A percentile compares a stretch with the other conserved stretches of the same genome.
These are phyloP conservation scores for Rhodofomes roseus DNA, from an alignment of 1,284 basidiomycete genomes.

Conservation along the genomic window DNA sequence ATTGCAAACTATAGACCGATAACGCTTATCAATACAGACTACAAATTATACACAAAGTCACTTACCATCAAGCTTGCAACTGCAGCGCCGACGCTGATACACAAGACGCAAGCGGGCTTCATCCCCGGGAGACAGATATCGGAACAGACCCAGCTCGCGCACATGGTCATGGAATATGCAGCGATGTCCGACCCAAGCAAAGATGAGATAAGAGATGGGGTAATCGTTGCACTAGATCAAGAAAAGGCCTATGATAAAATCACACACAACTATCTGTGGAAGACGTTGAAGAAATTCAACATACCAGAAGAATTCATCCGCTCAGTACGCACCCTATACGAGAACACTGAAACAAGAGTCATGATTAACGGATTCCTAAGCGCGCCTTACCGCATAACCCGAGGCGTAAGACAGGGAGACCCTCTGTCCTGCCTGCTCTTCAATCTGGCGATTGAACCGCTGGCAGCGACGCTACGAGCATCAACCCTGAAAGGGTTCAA, in stretches of 20 bases:
- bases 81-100: conserved; percentile 12
- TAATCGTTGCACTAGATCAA: conserved; percentile 26
- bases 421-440: conserved; percentile 37
- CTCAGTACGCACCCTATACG: conserved; percentile 20
- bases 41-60: conserved; percentile 25
- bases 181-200: conserved; percentile 18
- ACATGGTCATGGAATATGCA: conserved; percentile 21
- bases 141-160: conserved; percentile 20
- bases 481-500: conserved; percentile 11
- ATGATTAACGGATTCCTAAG: conserved; percentile 26
- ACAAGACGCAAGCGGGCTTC: conserved; percentile 28
- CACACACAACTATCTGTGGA: conserved; percentile 28
- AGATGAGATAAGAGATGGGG: conserved; percentile 18
- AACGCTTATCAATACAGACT: conserved; percentile 30
- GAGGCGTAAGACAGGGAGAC: conserved; percentile 32
- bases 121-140: conserved; percentile 20
- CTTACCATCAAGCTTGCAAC: conserved; percentile 16
- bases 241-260: conserved; percentile 19
- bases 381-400: conserved; percentile 11
- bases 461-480: conserved; percentile 25
- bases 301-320: conserved; percentile 20
- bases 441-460: conserved; percentile 32
- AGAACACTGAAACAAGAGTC: conserved; percentile 17
- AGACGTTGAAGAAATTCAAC: conserved; percentile 12
- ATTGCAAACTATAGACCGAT: conserved; percentile 32